Evolutionary conservation across 345 rosid species (phyloP).

Genomic region (Noccaea caerulescens): DNA sequence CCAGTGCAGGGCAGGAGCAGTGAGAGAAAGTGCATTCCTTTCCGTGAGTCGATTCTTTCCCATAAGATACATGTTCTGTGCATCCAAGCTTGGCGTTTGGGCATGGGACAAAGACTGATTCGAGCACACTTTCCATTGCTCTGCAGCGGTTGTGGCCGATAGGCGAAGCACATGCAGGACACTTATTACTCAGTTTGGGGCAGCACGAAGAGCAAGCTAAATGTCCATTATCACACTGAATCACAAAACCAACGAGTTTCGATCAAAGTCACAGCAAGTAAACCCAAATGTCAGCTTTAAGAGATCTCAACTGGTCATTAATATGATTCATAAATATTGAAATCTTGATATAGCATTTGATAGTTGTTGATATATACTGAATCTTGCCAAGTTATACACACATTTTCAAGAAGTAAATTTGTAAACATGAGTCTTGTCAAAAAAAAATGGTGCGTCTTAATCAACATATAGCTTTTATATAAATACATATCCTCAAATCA

Average conservation of each 20-base stretch:
- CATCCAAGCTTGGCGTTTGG: background rate
- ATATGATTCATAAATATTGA: too few species aligned
- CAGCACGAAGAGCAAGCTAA: background rate
- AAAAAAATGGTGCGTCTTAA: too few species aligned
- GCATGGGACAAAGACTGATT: background rate
- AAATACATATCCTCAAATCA: too few species aligned
- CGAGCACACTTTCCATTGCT: background rate
- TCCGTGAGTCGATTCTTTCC: background rate
- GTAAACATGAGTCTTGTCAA: too few species aligned
- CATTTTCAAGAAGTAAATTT: too few species aligned
- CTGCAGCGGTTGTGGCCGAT: background rate
- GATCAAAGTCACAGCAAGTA: too few species aligned
- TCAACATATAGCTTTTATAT: too few species aligned
- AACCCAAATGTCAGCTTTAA: too few species aligned
- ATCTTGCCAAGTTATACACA: too few species aligned
- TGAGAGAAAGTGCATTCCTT: background rate
- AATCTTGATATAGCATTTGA: too few species aligned
- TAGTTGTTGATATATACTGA: too few species aligned
- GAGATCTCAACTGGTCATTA: too few species aligned
- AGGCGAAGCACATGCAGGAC: background rate
- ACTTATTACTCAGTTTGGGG: background rate
- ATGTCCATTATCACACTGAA: slow-evolving; percentile 10
- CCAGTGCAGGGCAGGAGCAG: background rate
- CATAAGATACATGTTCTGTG: background rate
- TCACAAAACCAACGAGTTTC: background rate